Base-by-base conservation (phyloP, 2,329 filamentous ascomycete genomes). In the Knufia petricola region DNA sequence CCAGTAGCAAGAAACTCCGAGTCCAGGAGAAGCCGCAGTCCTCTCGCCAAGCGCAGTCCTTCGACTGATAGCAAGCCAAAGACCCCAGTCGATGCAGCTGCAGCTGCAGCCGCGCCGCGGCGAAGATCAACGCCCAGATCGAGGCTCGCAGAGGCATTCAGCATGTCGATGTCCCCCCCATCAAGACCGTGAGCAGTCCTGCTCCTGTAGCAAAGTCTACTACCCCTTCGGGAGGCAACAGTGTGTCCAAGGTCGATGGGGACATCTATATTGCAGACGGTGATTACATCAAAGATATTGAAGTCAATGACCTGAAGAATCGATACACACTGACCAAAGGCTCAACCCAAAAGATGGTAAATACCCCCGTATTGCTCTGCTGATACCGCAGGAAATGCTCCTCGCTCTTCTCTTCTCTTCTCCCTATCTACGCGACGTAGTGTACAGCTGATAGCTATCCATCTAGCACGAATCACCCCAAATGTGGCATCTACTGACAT, bases 281-380 rank as follows among this genome's bases (percentile, higher is more conserved):
- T 61, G 92, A 98, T 69, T 96, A 86, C 66, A 96, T 98, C 70
- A 92, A 94, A 69, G 92, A 98, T 64, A 95, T 98, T 63, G 92
- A 96, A 73, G 87, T 98, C 73, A 98, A 98, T 68, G 90, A 96
- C 69, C 72, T 96, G 63, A 84, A 90, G 56, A 98, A 96, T 66
- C 86, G 90, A 60, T 98, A 98, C 69, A 84, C 89, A 66, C 77
- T 98, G 72, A 98, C 90, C 56, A 96, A 95, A 75, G 88, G 89
- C 63, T 85, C 87, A 61, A 95, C 88, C 58, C 92, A 96, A 76
- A 94, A 95, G 80, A 95, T 92, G 90, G 92, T 98, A 95, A 94
- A 84, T 89, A 83, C 69, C 37, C 32, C 48, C 47, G 4, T 41
- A 40, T 32, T 46, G 40, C 37, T 47, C n/a, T 47, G 44, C 44